Evolutionary conservation across 352 stramenopile species (phyloP), one percentile per base, ranked within the genome.

Genomic region (Phytophthora chlamydospora): DNA sequence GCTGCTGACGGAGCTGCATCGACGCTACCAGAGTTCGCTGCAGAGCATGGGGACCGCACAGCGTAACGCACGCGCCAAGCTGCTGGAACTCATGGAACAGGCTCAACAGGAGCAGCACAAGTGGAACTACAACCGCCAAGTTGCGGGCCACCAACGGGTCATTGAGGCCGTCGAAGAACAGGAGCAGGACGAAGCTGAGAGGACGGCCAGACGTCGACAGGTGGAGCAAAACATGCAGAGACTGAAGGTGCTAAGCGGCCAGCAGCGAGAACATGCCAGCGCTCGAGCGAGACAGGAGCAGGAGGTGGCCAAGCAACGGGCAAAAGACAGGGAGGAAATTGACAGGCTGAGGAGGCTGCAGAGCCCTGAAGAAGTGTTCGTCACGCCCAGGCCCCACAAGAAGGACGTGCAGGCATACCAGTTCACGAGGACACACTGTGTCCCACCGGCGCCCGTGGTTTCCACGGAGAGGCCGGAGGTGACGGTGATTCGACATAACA

Each of bases 31-130:
- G 58, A 59, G 48, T n/a, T 87, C 80, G 21, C 60, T 90, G 21
- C 76, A 88, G 61, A 76, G 66, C 39, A 83, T 89, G 59, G 84
- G 80, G 13, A 71, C 73, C 12, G 84, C 80, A 2, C 81, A 93
- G 35, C 79, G 80, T 12, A 75, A 85, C 36, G 84, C 83, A 16
- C 68, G 81, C 1, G 50, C 75, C 35, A 90, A 89, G 58, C 52
- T 87, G 24, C 53, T 75, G 24, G 69, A 91, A 36, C 64, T 91
- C 16, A 56, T 83, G 38, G 70, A 83, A 38, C 52, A 80, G 14
- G 83, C 80, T 0, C 71, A 84, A 6, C 21, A 68, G 2, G 84
- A 91, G 62, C 65, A 78, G 61, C 14, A 46, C 40, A 93, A 93
- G 44, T 89, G 82, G 82, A 35, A 12, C 11, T 77, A 72, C 58